Evolutionary conservation across 129 eudicot species (phyloP).

Genomic region (Solidago caesia): DNA sequence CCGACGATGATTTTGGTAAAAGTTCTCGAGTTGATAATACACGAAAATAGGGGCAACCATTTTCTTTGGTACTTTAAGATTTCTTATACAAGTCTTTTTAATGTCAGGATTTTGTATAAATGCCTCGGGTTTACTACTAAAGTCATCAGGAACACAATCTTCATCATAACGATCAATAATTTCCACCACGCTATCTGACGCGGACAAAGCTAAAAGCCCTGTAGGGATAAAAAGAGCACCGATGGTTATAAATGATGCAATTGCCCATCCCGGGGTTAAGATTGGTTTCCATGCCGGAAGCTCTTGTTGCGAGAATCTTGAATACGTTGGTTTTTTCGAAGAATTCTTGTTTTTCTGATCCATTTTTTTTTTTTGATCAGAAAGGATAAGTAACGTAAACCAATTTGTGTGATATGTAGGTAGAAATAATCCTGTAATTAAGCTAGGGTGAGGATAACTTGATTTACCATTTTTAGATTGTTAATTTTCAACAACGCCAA

Average conservation of each 20-base stretch:
- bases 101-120: conserved; percentile 42
- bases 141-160: conserved; percentile 46
- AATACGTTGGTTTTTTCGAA: conserved; percentile 40
- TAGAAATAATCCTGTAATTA: too few relatives aligned
- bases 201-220: conserved; percentile 62
- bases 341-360: conserved; percentile 33
- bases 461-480: too few relatives aligned
- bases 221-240: conserved; percentile 74
- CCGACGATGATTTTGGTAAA: conserved; percentile 89
- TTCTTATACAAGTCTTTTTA: conserved; percentile 55
- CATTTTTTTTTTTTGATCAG: not conserved
- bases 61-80: conserved; percentile 65
- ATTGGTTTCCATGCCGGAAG: conserved; percentile 95
- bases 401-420: too few relatives aligned
- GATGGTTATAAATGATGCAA: conserved; percentile 44
- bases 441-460: too few relatives aligned
- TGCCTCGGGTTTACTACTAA: conserved; percentile 24
- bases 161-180: conserved; percentile 67
- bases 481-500: too few relatives aligned
- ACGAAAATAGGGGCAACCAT: conserved; percentile 70
- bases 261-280: conserved; percentile 77
- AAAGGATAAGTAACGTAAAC: too few relatives aligned
- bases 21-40: conserved; percentile 85
- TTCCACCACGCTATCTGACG: conserved; percentile 77
- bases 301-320: conserved; percentile 89